Conservation (phyloP, 2,329 filamentous ascomycete genomes). For the Ophiostoma tasmaniense region DNA sequence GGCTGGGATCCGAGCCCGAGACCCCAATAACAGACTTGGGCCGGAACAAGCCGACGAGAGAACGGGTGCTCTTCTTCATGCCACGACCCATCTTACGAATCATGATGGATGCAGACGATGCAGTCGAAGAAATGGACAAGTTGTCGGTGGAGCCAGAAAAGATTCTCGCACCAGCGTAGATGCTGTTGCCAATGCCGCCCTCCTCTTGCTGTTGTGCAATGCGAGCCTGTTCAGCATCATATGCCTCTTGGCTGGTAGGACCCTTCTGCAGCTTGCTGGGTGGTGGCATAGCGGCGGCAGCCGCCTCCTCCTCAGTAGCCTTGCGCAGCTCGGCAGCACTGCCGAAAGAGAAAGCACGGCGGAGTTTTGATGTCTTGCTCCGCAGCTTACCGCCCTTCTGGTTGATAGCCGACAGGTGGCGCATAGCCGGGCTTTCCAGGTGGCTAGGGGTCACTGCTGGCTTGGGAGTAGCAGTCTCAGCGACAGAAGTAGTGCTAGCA, state of each 20-base stretch:
- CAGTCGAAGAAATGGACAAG: conserved; percentile 80
- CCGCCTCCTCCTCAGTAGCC: conserved; percentile 53
- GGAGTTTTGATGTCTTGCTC: conserved; percentile 76
- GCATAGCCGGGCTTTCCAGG: conserved; percentile 61
- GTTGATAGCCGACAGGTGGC: conserved; percentile 78
- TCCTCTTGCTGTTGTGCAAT: conserved; percentile 92
- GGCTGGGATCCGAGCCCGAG: conserved; percentile 58
- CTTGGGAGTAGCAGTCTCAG: not conserved
- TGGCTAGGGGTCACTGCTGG: conserved; percentile 26
- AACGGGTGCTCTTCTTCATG: conserved; percentile 90
- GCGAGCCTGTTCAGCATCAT: conserved; percentile 81
- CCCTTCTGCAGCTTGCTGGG: conserved; percentile 57
- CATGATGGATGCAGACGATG: conserved; percentile 85
- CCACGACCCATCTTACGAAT: conserved; percentile 97
- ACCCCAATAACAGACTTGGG: conserved; percentile 85
- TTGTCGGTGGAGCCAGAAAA: conserved; percentile 93
- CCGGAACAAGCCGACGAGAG: conserved; percentile 86
- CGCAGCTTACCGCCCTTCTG: conserved; percentile 70
- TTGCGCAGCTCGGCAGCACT: conserved; percentile 85
- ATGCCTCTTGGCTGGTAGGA: conserved; percentile 51
- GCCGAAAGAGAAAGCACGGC: conserved; percentile 92
- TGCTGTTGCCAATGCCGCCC: conserved; percentile 81
- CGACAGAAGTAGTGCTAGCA: not conserved
- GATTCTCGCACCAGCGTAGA: conserved; percentile 79
- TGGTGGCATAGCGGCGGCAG: conserved; percentile 27